A percentile compares a stretch with the other conserved stretches of the same genome.
Evolutionary conservation across 2,329 filamentous ascomycete genomes (phyloP).

Genomic region (Fusarium globosum): DNA sequence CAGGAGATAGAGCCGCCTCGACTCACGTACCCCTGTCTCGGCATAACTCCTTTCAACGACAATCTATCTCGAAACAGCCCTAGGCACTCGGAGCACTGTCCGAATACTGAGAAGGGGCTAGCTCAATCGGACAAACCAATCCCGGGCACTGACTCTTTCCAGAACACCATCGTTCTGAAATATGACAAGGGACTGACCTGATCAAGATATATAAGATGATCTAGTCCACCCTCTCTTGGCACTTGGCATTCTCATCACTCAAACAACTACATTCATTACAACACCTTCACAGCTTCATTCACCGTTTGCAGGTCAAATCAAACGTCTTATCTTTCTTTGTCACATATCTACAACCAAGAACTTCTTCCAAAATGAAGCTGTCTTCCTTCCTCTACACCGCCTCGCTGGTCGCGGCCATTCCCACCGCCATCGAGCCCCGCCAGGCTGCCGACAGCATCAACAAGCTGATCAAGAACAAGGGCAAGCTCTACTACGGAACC

Average conservation of each 20-base stretch:
- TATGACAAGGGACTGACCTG: background rate
- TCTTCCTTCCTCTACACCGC: constrained; percentile 21
- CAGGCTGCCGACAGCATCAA: constrained; percentile 16
- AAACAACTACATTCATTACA: background rate
- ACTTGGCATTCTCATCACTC: constrained; percentile 13
- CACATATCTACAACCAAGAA: background rate
- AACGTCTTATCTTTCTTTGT: background rate
- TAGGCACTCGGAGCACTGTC: background rate
- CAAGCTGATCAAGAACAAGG: constrained; percentile 59
- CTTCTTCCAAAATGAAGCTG: constrained; percentile 13
- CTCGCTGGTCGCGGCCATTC: constrained; percentile 28
- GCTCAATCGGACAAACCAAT: background rate
- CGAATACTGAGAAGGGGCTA: background rate
- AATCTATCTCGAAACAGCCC: constrained; percentile 6
- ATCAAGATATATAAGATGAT: constrained; percentile 11
- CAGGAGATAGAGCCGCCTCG: background rate
- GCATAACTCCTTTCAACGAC: background rate
- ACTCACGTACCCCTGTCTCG: background rate
- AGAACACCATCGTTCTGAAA: background rate
- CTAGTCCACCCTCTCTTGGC: constrained; percentile 8
- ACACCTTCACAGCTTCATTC: background rate
- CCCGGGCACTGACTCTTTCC: background rate
- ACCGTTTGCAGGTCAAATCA: constrained; percentile 22
- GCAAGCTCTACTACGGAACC: constrained; percentile 74
- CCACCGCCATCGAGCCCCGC: constrained; percentile 17